Conservation (phyloP, 495 filamentous ascomycete species). For the Xylaria scruposa region DNA sequence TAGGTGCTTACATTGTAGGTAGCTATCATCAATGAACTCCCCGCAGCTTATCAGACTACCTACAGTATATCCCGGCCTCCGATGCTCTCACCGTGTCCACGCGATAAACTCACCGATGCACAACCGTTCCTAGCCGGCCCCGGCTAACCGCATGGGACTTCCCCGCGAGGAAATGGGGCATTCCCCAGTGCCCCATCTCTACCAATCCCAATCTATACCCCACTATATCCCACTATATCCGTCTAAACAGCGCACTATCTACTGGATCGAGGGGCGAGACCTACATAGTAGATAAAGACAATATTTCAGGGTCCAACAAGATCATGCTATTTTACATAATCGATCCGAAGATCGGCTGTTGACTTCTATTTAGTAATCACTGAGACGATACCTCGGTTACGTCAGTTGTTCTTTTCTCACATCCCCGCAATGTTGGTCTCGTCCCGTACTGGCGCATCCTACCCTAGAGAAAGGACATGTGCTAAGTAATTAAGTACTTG, state of each 20-base stretch:
- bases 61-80: neutral
- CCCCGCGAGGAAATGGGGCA: constrained; percentile 28
- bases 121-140: constrained; percentile 35
- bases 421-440: neutral
- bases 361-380: neutral
- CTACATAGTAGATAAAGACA: neutral
- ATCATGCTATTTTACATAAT: constrained; percentile 3
- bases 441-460: neutral
- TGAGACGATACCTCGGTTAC: neutral
- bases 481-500: no score
- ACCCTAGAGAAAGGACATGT: constrained; percentile 2
- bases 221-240: neutral
- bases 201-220: neutral
- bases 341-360: constrained; percentile 16
- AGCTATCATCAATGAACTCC: constrained; percentile 6
- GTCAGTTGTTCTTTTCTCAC: neutral
- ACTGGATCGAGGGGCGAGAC: neutral
- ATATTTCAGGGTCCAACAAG: neutral
- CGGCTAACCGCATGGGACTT: constrained; percentile 38
- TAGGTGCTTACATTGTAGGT: neutral
- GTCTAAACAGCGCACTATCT: constrained; percentile 4
- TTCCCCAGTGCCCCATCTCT: neutral
- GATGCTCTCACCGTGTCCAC: neutral
- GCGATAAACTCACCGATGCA: constrained; percentile 12
- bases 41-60: constrained; percentile 17